Evolutionary conservation across 2,329 filamentous ascomycete genomes (phyloP), one percentile per base, ranked within the genome.

Genomic region (Pseudogymnoascus sp.): DNA sequence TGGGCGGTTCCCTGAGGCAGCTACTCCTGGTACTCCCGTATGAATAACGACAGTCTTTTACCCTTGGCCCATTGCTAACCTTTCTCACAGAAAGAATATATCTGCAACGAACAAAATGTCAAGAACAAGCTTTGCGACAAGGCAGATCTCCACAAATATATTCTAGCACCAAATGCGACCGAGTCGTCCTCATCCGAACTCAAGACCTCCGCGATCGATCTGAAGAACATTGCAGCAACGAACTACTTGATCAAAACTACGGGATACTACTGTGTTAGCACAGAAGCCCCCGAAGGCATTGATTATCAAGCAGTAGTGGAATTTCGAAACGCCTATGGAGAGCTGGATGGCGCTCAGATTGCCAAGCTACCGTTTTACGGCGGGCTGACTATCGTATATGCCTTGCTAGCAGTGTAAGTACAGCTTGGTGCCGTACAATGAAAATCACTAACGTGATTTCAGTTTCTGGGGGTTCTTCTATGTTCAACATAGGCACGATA

Each of bases 311-410:
- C 89, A 6, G 84, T 95, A 13, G 88, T 95, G 47, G 93, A 95
- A 71, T 99, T 97, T 76, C 87, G 93, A 66, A 97, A 99, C 76
- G 90, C 95, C 2, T 99, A 96, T 73, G 95, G 95, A 73, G 93
- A 99, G 79, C 86, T 99, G 63, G 90, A 93, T 4, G 95, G 92
- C 6, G 92, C 92, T 1, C 93, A 99, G 75, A 97, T 99, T 68
- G 89, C 96, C 19, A 99, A 99, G 76, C 81, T 99, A 64, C 93
- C 95, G 2, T 99, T 99, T 75, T 99, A 99, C 72, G 95, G 93
- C 56, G 93, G 89, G 64, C 86, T 97, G 69, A 93, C 93, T 0
- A 93, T 99, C 67, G 85, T 96, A 33, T 99, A 99, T 76, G 92
- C 92, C 60, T 83, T 97, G 19, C 85, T 97, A 68, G 87, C 86